phyloP scores from a whole-genome alignment of 177 flowering plant genomes.

The Telopea speciosissima region DNA sequence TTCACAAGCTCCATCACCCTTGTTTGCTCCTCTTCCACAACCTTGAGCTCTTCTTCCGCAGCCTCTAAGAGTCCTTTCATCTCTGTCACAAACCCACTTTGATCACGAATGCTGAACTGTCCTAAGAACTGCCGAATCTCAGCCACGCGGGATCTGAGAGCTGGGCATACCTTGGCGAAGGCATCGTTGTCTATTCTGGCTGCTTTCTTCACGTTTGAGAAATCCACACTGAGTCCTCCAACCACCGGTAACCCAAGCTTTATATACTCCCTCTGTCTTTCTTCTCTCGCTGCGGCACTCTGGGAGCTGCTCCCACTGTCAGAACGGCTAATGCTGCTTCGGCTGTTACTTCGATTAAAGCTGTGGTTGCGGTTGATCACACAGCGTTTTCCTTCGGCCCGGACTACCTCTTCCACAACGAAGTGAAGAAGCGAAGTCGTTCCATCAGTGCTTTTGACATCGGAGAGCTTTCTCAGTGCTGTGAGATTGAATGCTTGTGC shows the following conservation, averaged over 20 bases:
- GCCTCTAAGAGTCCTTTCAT: conserved; percentile 54
- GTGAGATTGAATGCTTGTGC: conserved; percentile 82
- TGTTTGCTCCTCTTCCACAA: conserved; percentile 45
- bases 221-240: conserved; percentile 58
- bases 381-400: conserved; percentile 72
- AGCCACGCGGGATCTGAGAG: conserved; percentile 21
- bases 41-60: conserved; percentile 56
- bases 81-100: conserved; percentile 45
- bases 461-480: conserved; percentile 60
- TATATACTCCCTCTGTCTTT: conserved; percentile 52
- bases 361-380: conserved; percentile 41
- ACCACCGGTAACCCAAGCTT: conserved; percentile 76
- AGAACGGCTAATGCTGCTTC: conserved; percentile 12
- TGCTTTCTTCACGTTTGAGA: conserved; percentile 64
- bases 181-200: conserved; percentile 48
- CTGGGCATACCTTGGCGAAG: conserved; percentile 25
- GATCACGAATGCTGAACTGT: conserved; percentile 12
- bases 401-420: conserved; percentile 71
- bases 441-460: conserved; percentile 74
- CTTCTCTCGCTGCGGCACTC: conserved; percentile 29
- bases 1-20: conserved; percentile 63
- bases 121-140: conserved; percentile 31
- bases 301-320: conserved; percentile 9
- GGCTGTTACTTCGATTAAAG: conserved; percentile 31
- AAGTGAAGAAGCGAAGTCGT: conserved; percentile 78